A percentile compares a stretch with the other conserved stretches of the same genome.
Evolutionary conservation across 2,329 filamentous ascomycete genomes (phyloP).

Genomic region (Penicillium sp.): DNA sequence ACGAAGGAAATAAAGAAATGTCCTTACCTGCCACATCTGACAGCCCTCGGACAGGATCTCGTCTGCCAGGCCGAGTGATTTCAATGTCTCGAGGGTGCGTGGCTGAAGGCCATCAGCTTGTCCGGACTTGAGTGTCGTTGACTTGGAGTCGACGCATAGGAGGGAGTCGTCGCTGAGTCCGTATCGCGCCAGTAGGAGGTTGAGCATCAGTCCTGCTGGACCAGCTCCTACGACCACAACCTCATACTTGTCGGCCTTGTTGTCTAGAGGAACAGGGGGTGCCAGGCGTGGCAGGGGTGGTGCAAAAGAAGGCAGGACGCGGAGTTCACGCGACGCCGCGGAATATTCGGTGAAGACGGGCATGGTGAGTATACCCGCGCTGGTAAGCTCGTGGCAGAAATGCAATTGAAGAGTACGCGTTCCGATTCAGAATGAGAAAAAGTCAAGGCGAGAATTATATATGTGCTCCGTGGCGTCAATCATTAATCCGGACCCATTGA

Average conservation of each 20-base stretch:
- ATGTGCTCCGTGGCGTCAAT: background rate
- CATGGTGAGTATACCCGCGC: conserved; percentile 25
- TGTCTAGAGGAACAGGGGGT: conserved; percentile 16
- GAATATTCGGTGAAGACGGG: conserved; percentile 42
- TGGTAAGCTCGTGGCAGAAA: background rate
- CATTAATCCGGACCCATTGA: background rate
- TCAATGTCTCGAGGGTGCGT: conserved; percentile 45
- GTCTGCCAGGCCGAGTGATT: conserved; percentile 42
- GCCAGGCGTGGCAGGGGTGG: conserved; percentile 39
- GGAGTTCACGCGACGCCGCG: conserved; percentile 38
- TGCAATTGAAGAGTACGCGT: background rate
- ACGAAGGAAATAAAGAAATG: background rate
- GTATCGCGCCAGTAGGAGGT: conserved; percentile 45
- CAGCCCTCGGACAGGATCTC: conserved; percentile 42
- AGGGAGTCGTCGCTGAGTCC: conserved; percentile 43
- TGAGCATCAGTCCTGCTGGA: conserved; percentile 45
- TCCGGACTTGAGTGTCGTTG: conserved; percentile 40
- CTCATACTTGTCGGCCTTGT: conserved; percentile 38
- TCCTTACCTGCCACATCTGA: conserved; percentile 49
- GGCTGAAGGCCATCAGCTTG: conserved; percentile 47
- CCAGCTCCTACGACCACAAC: conserved; percentile 46
- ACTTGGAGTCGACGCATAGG: conserved; percentile 45
- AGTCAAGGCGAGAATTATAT: background rate
- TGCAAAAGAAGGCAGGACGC: conserved; percentile 42
- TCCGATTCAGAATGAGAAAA: background rate